Base-by-base conservation (phyloP, 345 rosid genomes). In the Hirschfeldia incana region DNA sequence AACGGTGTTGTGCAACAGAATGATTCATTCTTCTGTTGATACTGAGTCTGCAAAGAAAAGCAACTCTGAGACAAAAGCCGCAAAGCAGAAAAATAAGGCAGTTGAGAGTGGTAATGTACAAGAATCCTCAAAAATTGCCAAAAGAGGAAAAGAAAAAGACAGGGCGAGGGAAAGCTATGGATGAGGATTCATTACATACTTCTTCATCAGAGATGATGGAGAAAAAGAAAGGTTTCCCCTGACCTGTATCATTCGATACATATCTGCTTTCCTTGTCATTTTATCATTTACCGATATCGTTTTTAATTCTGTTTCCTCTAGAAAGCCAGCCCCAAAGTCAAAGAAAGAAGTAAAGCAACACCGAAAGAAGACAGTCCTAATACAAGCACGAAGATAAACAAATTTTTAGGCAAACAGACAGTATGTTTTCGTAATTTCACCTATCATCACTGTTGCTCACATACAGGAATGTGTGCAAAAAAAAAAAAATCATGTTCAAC, bases 331-430 rank as follows among this genome's bases (percentile, higher is more conserved):
- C 37, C 44, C 72, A 72, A 90, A 89, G 78, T 74, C 75, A 69
- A 79, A 70, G 21, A 85, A 82, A 82, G 92, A 85, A 78, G 88
- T 73, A 42, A 84, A 75, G 63, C 87, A 78, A n/a, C n/a, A 10
- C 86, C 76, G 3, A 27, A 36, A 62, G 88, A 84, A 81, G 97
- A 87, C 71, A 89, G 83, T 70, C 84, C 94, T n/a, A 83, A 85
- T 87, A 73, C 87, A 63, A 81, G 69, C 80, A 28, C 79, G 62
- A 93, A 88, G 89, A 84, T 92, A 76, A 93, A 85, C 83, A 89
- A 79, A 11, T 78, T 87, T 64, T 76, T 77, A 30, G 92, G 71
- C 51, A 85, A 88, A 78, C 89, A 85, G 61, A 88, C 87, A 75
- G 92, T 89, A 83, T 67, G 88, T 80, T 26, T 37, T 30, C 11